Evolutionary conservation across 257 asterid species (phyloP).

Genomic region (Primulina tabacum): DNA sequence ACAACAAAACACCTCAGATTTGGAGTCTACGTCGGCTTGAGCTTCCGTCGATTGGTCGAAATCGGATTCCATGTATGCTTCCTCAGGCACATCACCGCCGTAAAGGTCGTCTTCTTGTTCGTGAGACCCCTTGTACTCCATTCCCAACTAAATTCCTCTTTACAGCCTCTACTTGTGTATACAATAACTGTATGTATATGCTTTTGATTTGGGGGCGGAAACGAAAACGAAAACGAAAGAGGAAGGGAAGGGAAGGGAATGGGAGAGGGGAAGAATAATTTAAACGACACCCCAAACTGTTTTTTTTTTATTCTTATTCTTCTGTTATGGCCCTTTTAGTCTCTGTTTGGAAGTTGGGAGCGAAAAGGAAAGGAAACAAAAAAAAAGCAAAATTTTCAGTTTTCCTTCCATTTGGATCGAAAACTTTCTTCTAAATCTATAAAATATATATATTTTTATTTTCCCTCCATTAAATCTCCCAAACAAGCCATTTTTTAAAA

Average conservation of each 20-base stretch:
- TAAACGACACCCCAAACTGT: not conserved
- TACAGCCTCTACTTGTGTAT: conserved; percentile 20
- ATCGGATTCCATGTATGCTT: conserved; percentile 58
- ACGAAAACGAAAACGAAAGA: not conserved
- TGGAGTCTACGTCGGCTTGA: conserved; percentile 34
- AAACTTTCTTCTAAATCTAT: too few species aligned
- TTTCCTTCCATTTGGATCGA: too few species aligned
- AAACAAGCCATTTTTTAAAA: too few species aligned
- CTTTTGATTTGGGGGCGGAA: not conserved
- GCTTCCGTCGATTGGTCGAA: conserved; percentile 41
- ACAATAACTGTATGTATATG: not conserved
- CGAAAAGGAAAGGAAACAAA: too few species aligned
- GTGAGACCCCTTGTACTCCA: conserved; percentile 40
- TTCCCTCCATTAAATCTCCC: not conserved
- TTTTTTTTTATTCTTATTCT: not conserved
- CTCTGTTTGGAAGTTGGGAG: too few species aligned
- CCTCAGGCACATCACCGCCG: conserved; percentile 62
- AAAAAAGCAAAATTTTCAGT: too few species aligned
- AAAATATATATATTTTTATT: too few species aligned
- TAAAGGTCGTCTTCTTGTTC: conserved; percentile 54
- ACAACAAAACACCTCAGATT: conserved; percentile 35
- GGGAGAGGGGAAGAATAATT: not conserved
- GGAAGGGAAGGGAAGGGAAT: too few species aligned
- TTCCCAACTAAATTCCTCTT: conserved; percentile 20
- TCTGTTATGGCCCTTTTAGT: not conserved